Percentiles rank a stretch among this genome's conserved stretches.
Conservation (phyloP, 78 protist genomes). For the Dictyostelium firmibasis region DNA sequence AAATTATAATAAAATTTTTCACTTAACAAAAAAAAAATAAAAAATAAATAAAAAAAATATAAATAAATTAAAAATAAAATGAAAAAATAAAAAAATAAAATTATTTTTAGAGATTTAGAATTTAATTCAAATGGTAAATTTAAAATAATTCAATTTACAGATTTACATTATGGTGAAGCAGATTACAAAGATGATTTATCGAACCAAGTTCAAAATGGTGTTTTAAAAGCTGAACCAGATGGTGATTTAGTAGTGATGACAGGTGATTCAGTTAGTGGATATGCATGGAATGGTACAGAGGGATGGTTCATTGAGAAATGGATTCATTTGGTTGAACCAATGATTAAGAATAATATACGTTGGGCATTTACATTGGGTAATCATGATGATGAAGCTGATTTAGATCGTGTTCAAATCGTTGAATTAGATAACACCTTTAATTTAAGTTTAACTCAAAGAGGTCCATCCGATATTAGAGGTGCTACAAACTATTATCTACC, state of each 20-base stretch:
- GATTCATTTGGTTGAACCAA: conserved; percentile 25
- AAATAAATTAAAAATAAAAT: too few species aligned
- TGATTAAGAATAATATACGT: conserved; percentile 12
- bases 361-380: conserved; percentile 75
- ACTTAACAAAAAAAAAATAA: too few species aligned
- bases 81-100: too few species aligned
- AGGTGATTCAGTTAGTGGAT: conserved; percentile 73
- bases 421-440: conserved; percentile 16
- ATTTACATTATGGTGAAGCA: conserved; percentile 79
- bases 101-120: background rate
- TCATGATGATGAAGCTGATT: conserved; percentile 78
- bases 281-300: conserved; percentile 55
- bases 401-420: conserved; percentile 27
- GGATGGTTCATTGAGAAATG: conserved; percentile 41
- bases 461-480: conserved; percentile 16
- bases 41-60: too few species aligned
- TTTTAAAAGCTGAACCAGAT: conserved; percentile 45
- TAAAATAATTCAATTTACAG: conserved; percentile 75
- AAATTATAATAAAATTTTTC: too few species aligned
- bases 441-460: conserved; percentile 24
- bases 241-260: conserved; percentile 72
- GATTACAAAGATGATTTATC: conserved; percentile 17
- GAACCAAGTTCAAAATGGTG: conserved; percentile 1
- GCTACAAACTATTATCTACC: conserved; percentile 62
- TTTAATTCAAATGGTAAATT: conserved; percentile 51